phyloP scores from a whole-genome alignment of 495 filamentous ascomycete species.

The Patellaria atrata region DNA sequence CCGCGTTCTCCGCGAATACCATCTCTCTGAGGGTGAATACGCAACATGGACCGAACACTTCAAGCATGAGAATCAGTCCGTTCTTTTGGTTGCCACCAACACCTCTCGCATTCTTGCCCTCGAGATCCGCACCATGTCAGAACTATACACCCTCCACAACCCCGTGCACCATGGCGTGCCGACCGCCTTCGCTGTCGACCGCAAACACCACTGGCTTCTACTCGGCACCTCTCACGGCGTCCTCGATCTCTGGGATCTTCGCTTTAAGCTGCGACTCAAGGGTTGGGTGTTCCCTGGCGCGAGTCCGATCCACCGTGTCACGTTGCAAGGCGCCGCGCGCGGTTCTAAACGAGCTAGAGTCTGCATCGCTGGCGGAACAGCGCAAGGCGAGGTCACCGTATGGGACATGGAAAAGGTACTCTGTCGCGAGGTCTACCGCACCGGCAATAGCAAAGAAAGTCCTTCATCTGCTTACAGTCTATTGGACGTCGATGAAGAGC shows the following conservation, averaged over 20 bases:
- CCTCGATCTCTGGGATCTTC: constrained; percentile 88
- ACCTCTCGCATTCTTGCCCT: constrained; percentile 67
- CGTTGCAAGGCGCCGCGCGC: constrained; percentile 53
- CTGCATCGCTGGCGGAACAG: constrained; percentile 77
- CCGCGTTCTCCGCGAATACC: constrained; percentile 61
- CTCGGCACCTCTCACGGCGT: constrained; percentile 88
- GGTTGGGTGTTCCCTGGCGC: constrained; percentile 80
- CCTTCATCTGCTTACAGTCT: constrained; percentile 57
- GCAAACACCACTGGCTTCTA: constrained; percentile 74
- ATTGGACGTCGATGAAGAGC: constrained; percentile 83
- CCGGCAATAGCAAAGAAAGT: constrained; percentile 36
- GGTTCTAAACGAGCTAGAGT: constrained; percentile 50
- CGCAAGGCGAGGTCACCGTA: constrained; percentile 78
- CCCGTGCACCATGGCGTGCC: constrained; percentile 88
- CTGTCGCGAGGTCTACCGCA: constrained; percentile 80
- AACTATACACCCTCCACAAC: constrained; percentile 69
- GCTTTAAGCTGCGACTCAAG: constrained; percentile 75
- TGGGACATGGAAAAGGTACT: constrained; percentile 90
- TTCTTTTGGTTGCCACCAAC: constrained; percentile 76
- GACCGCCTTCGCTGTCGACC: constrained; percentile 81
- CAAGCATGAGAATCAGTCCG: constrained; percentile 64
- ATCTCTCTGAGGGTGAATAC: constrained; percentile 58
- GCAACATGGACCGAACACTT: constrained; percentile 90
- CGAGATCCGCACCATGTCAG: constrained; percentile 75
- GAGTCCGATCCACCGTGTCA: constrained; percentile 64